phyloP scores from a whole-genome alignment of 441 rosid genomes.

The Gossypium schwendimanii region DNA sequence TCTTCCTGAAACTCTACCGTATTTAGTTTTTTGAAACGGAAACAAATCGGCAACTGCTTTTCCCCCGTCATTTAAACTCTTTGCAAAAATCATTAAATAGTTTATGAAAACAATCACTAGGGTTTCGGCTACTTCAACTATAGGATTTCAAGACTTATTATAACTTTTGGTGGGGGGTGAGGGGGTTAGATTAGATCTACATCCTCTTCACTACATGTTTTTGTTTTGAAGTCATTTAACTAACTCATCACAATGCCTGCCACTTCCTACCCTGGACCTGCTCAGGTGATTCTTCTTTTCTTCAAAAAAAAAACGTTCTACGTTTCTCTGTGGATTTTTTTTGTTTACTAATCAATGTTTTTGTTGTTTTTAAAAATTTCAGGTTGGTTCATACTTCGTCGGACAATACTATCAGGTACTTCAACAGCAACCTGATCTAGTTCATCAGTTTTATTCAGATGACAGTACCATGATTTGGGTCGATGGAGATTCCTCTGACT shows the following conservation, averaged over 20 bases:
- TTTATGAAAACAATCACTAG: neutral
- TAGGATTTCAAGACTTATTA: conserved; percentile 6
- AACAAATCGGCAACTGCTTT: neutral
- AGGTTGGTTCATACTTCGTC: conserved; percentile 78
- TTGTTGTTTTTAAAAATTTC: neutral
- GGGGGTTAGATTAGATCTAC: neutral
- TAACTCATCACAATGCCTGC: conserved; percentile 31
- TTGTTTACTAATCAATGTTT: neutral
- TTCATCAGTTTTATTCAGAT: conserved; percentile 63
- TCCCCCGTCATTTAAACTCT: neutral
- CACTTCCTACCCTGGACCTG: conserved; percentile 46
- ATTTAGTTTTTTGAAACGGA: neutral
- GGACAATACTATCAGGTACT: conserved; percentile 66
- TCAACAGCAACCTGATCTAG: conserved; percentile 56
- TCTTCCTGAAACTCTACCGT: no score
- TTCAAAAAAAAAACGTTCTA: neutral
- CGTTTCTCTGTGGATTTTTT: neutral
- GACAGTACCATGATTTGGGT: conserved; percentile 51
- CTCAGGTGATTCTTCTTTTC: conserved; percentile 31
- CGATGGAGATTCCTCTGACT: conserved; percentile 47
- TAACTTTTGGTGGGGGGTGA: neutral
- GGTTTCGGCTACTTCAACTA: neutral
- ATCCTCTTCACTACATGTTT: conserved; percentile 22
- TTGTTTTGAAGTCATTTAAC: conserved; percentile 15
- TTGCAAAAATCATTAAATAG: neutral